Evolutionary conservation across 2,329 filamentous ascomycete genomes (phyloP).

Genomic region (Cytospora piceae): DNA sequence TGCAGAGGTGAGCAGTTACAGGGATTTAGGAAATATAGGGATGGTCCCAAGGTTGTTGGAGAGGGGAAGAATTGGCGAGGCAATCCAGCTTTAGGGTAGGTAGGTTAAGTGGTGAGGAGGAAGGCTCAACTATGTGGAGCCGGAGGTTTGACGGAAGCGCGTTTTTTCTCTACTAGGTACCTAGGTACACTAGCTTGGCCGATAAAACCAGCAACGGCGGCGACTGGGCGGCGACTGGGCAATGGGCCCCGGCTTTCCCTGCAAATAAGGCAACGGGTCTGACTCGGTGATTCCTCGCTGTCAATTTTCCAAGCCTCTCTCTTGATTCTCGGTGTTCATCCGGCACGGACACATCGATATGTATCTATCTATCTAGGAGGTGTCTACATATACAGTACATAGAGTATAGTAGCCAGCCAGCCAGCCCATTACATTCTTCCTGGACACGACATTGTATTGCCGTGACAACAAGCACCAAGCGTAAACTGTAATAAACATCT

Average conservation of each 20-base stretch:
- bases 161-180: slow-evolving; percentile 21
- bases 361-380: too few species aligned
- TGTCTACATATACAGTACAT: too few species aligned
- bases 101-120: slow-evolving; percentile 6
- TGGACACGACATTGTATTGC: too few species aligned
- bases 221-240: background rate
- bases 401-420: too few species aligned
- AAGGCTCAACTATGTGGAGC: slow-evolving; percentile 21
- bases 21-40: slow-evolving; percentile 10
- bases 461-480: too few species aligned
- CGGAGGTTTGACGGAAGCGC: slow-evolving; percentile 18
- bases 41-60: slow-evolving; percentile 3
- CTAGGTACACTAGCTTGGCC: background rate
- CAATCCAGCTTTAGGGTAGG: slow-evolving; percentile 1
- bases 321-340: background rate
- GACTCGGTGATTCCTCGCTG: background rate
- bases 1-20: slow-evolving; percentile 10
- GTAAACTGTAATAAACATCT: too few species aligned
- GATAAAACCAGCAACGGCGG: slow-evolving; percentile 1
- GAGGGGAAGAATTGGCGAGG: background rate
- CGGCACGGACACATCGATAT: background rate
- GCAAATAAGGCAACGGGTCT: background rate
- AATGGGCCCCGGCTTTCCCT: background rate
- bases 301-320: background rate
- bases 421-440: too few species aligned